Base-by-base conservation (phyloP, 352 stramenopile species). In the Phytophthora lateralis region DNA sequence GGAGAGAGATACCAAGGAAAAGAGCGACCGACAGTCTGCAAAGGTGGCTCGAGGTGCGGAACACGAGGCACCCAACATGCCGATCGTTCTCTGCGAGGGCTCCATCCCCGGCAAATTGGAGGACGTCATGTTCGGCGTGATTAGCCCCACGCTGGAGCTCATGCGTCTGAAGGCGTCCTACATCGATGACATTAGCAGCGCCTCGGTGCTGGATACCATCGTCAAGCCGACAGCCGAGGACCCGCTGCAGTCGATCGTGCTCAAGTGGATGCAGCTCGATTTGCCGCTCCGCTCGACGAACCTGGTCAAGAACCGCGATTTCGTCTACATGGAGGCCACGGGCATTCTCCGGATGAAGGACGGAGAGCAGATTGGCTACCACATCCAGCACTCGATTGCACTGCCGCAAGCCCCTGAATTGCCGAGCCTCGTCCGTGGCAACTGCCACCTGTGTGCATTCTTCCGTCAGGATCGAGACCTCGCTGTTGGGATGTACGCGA, bases 241-340 rank as follows among this genome's bases (percentile, higher is more conserved):
- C 30, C 72, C 68, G 9, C 50, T 80, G 24, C 65, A 66, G 30
- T 75, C 60, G 6, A 26, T 78, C 1, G 54, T 68, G 18, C 48
- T 80, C 54, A 77, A 77, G 52, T 78, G 58, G 65, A 69, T 70
- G 60, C 62, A 75, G 34, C 37, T 75, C 10, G 63, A 75, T 46
- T 41, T 75, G 35, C 67, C 75, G 30, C 53, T 82, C 3, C 42
- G 66, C 9, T 67, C 75, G 29, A 72, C 58, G 21, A 72, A 60
- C 12, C 24, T 87, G 30, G 69, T 80, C n/a, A 74, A 76, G 44
- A 77, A 71, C n/a, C 70, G 66, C 14, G 70, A 78, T 26, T 75
- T 72, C 24, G 65, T 78, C 2, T 78, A 72, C 45, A 63, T 75
- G 65, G 69, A 75, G 37, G 65, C 69, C 47, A 75, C 65, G 3